These are phyloP conservation scores for Bryoglossum gracile DNA, from an alignment of 495 filamentous ascomycete genomes.

Conservation along the genomic window DNA sequence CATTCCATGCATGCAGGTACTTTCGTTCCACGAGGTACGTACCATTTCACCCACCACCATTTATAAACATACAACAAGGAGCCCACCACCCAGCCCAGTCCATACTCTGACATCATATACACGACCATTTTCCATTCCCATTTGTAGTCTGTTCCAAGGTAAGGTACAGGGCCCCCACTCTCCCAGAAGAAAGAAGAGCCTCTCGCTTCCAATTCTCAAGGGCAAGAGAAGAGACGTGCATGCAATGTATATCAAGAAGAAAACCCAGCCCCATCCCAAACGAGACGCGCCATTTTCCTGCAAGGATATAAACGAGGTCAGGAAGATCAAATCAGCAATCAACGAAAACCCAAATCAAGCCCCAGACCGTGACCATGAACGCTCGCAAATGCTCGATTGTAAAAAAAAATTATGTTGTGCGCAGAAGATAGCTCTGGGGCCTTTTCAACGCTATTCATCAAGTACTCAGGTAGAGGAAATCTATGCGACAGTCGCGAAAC, in stretches of 20 bases:
- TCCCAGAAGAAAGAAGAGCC: constrained; percentile 2
- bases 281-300: background rate
- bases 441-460: constrained; percentile 5
- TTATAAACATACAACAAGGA: constrained; percentile 19
- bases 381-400: constrained; percentile 17
- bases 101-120: constrained; percentile 4
- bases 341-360: constrained; percentile 3
- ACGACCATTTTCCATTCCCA: background rate
- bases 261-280: constrained; percentile 8
- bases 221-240: constrained; percentile 8
- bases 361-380: constrained; percentile 1
- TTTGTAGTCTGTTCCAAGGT: background rate
- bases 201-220: background rate
- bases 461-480: constrained; percentile 6
- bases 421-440: background rate
- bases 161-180: background rate
- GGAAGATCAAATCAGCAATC: background rate
- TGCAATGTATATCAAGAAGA: constrained; percentile 17
- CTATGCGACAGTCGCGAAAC: constrained; percentile 2
- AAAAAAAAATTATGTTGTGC: constrained; percentile 10
- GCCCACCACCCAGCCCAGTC: background rate
- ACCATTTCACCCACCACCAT: no score
- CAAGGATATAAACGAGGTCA: no score
- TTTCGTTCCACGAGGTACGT: no score
- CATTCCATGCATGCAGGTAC: constrained; percentile 5